Evolutionary conservation across 2,329 filamentous ascomycete species (phyloP).

Genomic region (Purpureocillium lavendulum): DNA sequence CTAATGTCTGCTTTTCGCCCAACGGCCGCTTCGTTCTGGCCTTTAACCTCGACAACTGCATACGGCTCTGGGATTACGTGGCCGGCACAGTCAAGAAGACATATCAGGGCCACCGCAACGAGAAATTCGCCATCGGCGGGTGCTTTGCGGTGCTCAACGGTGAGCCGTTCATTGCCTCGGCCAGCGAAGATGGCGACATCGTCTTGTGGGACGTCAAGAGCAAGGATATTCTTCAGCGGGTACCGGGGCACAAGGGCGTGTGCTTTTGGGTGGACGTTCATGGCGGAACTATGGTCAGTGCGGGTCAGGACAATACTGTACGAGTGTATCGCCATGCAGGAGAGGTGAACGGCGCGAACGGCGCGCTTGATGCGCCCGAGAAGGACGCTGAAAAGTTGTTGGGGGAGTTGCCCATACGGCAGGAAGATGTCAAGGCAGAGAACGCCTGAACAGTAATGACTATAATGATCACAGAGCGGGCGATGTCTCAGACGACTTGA

Average conservation of each 20-base stretch:
- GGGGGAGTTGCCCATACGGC: conserved; percentile 36
- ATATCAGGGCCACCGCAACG: conserved; percentile 86
- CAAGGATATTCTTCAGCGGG: conserved; percentile 71
- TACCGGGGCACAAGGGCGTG: conserved; percentile 44
- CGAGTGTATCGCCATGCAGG: conserved; percentile 35
- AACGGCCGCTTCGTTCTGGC: conserved; percentile 92
- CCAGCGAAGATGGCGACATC: conserved; percentile 80
- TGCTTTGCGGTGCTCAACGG: conserved; percentile 59
- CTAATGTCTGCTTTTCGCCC: conserved; percentile 83
- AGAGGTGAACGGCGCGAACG: conserved; percentile 11
- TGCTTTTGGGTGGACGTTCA: conserved; percentile 59
- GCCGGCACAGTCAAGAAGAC: conserved; percentile 90
- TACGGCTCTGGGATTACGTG: conserved; percentile 93
- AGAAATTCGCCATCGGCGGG: conserved; percentile 74
- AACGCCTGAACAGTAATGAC: conserved; percentile 10
- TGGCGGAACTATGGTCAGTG: conserved; percentile 47
- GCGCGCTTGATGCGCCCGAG: conserved; percentile 2
- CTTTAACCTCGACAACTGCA: conserved; percentile 81
- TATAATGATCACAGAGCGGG: conserved; percentile 1
- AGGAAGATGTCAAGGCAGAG: conserved; percentile 31
- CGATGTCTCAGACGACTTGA: no score
- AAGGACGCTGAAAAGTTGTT: conserved; percentile 50
- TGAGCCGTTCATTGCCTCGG: conserved; percentile 62
- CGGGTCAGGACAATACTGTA: conserved; percentile 46
- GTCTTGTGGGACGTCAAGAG: conserved; percentile 85